Base-by-base conservation (phyloP, 768 basidiomycete species). In the Tylopilus rubrobrunneus region DNA sequence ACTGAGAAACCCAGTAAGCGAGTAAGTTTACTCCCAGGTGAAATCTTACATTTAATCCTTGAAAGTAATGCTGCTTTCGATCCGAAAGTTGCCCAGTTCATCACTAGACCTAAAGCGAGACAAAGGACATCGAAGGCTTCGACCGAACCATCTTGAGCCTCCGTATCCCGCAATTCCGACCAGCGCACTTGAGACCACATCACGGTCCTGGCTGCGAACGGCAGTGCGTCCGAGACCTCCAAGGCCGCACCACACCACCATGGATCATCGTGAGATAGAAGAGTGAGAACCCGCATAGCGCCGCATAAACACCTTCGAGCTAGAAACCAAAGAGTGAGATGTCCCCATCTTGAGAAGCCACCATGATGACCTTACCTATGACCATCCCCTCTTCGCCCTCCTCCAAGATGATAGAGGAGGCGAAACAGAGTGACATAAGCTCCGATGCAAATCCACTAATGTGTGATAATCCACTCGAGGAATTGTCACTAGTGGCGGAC, bases 101-200 rank as follows among this genome's bases (percentile, higher is more conserved):
- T 89, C 39, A 92, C 71, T 10, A 92, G 71, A 1, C 85, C 90
- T 6, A 92, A 76, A 7, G 84, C 79, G 27, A 92, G 82, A 66
- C 89, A 92, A 5, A 90, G 72, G 33, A 78, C 75, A 63, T 92
- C 91, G n/a, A 88, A 73, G 4, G 77, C 71, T 37, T 78, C 74
- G 5, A 76, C 71, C 0, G 69, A 62, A 50, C 45, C 33, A 19
- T 42, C 17, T 15, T 23, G 53, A 45, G 56, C 34, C n/a, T 54
- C 65, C 1, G 2, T 31, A 11, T 23, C 48, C 3, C 36, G 46
- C 4, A 48, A 53, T 36, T 55, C 48, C 9, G 45, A 59, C 67
- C 67, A 70, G 36, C 37, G 52, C 17, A 57, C 47, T 48, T 78
- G 75, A 2, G 76, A 73, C 23, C 65, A 68, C 46, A 77, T 63